These are phyloP conservation scores for Paramecium primaurelia DNA, from an alignment of 73 alveolate species.

Conservation along the genomic window DNA sequence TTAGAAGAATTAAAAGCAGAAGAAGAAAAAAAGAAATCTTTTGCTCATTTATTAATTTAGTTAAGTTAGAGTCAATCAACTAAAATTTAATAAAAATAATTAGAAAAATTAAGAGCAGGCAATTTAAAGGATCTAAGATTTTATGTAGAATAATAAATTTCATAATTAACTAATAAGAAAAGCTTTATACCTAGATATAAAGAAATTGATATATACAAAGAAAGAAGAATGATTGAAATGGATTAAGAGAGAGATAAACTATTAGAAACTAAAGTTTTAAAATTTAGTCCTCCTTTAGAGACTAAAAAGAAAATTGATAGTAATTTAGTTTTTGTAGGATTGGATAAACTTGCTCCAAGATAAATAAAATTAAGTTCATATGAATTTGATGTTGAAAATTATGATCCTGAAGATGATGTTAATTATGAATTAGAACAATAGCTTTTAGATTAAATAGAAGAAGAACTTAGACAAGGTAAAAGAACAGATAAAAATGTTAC, in stretches of 20 bases:
- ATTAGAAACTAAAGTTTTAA: background rate
- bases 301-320: background rate
- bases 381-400: conserved; percentile 1
- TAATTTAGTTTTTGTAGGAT: background rate
- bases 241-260: background rate
- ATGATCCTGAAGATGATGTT: background rate
- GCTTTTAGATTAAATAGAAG: background rate
- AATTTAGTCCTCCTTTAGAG: background rate
- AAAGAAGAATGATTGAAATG: background rate
- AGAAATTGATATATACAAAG: background rate
- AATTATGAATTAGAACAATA: conserved; percentile 9
- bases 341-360: conserved; percentile 6
- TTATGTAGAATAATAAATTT: background rate
- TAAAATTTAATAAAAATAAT: background rate
- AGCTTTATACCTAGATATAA: conserved; percentile 5
- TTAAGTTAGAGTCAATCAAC: background rate
- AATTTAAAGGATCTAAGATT: background rate
- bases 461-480: conserved; percentile 1
- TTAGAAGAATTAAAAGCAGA: background rate
- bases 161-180: background rate
- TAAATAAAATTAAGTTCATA: background rate
- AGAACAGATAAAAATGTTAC: conserved; percentile 3
- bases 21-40: background rate
- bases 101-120: background rate
- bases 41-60: background rate